Evolutionary conservation across 2,329 filamentous ascomycete species (phyloP).

Genomic region (Trichoderma afroharzianum): DNA sequence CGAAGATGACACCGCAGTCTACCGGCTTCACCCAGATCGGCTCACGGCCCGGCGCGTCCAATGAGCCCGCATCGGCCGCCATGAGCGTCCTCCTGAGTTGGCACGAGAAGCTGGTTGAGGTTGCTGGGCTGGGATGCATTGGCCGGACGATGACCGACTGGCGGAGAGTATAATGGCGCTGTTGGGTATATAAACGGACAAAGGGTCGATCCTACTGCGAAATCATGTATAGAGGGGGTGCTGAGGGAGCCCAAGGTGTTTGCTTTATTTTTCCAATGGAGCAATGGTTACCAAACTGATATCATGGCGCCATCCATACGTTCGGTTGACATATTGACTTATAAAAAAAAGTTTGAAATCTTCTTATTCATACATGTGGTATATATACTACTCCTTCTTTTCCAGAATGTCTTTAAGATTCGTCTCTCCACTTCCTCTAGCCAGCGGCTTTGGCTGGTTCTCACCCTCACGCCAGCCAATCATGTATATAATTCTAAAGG

Average conservation of each 20-base stretch:
- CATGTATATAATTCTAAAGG: constrained; percentile 95
- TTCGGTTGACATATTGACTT: not conserved
- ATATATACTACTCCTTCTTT: constrained; percentile 36
- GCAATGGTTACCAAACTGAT: not conserved
- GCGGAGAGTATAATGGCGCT: constrained; percentile 58
- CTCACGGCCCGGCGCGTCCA: constrained; percentile 48
- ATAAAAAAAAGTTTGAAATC: not conserved
- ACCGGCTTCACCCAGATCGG: constrained; percentile 79
- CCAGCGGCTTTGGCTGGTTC: constrained; percentile 73
- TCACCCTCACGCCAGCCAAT: constrained; percentile 93
- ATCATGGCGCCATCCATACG: not conserved
- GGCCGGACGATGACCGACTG: constrained; percentile 95
- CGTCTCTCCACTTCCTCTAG: constrained; percentile 79
- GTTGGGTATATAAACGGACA: not conserved
- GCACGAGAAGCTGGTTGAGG: constrained; percentile 97
- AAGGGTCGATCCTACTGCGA: not conserved
- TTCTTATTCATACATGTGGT: not conserved
- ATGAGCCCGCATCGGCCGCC: constrained; percentile 72
- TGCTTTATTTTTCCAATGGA: not conserved
- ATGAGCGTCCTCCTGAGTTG: constrained; percentile 98
- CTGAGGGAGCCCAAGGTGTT: constrained; percentile 1
- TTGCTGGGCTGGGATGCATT: constrained; percentile 87
- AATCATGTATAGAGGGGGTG: not conserved
- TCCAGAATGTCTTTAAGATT: constrained; percentile 80
- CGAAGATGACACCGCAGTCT: constrained; percentile 63